phyloP scores from a whole-genome alignment of 2,329 filamentous ascomycete species.

The Pseudogymnoascus sp. region DNA sequence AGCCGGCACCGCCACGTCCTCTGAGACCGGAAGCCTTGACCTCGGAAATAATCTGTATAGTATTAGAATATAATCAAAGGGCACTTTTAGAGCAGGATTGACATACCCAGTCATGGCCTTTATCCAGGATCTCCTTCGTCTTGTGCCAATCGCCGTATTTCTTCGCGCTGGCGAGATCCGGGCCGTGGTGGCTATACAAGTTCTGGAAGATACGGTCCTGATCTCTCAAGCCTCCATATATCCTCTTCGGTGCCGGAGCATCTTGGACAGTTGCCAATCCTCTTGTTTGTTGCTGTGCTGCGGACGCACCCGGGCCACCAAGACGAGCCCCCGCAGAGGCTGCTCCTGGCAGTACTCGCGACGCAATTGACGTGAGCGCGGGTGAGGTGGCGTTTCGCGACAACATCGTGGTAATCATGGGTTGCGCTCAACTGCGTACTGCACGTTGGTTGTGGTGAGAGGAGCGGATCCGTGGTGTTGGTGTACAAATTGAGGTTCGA shows the following conservation, averaged over 20 bases:
- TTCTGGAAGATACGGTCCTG: conserved; percentile 99
- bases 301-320: conserved; percentile 22
- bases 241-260: conserved; percentile 57
- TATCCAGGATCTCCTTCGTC: conserved; percentile 95
- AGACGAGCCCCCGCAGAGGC: conserved; percentile 21
- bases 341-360: conserved; percentile 24
- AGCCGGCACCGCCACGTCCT: conserved; percentile 93
- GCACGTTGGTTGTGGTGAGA: conserved; percentile 3
- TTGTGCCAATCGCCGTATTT: conserved; percentile 99
- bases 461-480: conserved; percentile 3
- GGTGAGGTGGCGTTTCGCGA: conserved; percentile 29
- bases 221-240: conserved; percentile 82
- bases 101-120: conserved; percentile 86
- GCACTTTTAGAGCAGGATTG: neutral
- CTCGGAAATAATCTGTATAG: conserved; percentile 78
- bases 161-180: conserved; percentile 87
- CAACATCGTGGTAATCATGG: conserved; percentile 25
- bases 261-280: conserved; percentile 77
- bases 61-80: neutral
- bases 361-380: conserved; percentile 23
- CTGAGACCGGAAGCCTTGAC: conserved; percentile 93
- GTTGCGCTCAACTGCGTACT: conserved; percentile 27
- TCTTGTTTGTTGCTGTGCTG: conserved; percentile 50
- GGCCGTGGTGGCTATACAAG: conserved; percentile 85
- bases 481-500: conserved; percentile 8